Conservation (phyloP, 1,284 basidiomycete genomes). For the Cryptococcus amylolentus region DNA sequence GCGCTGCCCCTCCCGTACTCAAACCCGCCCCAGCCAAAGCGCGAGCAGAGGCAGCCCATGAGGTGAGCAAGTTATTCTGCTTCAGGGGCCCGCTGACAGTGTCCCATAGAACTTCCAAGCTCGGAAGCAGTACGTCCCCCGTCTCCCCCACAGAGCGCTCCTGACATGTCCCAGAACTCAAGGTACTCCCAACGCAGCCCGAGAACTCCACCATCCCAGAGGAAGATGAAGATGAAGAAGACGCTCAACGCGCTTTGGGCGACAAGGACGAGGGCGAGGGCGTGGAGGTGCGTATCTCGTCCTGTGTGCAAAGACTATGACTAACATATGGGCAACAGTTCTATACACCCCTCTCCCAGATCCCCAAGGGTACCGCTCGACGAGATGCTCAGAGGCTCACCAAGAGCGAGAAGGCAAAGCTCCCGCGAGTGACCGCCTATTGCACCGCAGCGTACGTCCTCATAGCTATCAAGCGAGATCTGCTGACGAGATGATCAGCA, state of each 20-base stretch:
- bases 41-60: slow-evolving; percentile 47
- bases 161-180: slow-evolving; percentile 61
- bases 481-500: slow-evolving; percentile 53
- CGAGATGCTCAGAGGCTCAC: slow-evolving; percentile 84
- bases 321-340: slow-evolving; percentile 54
- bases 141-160: background rate
- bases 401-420: slow-evolving; percentile 86
- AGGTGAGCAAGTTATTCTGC: slow-evolving; percentile 29
- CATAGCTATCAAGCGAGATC: too few relatives aligned
- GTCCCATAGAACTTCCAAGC: slow-evolving; percentile 65
- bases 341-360: slow-evolving; percentile 84
- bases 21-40: slow-evolving; percentile 32
- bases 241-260: slow-evolving; percentile 18
- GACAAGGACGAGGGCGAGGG: slow-evolving; percentile 53
- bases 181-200: slow-evolving; percentile 88
- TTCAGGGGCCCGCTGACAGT: background rate
- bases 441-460: slow-evolving; percentile 76
- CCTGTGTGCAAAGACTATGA: background rate
- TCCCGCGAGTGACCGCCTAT: slow-evolving; percentile 93
- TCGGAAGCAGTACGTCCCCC: slow-evolving; percentile 32
- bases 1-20: slow-evolving; percentile 47
- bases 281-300: slow-evolving; percentile 58
- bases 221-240: slow-evolving; percentile 52
- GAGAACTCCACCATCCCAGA: slow-evolving; percentile 57
- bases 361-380: slow-evolving; percentile 88